Conservation (phyloP, 192 early-diverging fungal genomes). For the Ambispora gerdemannii region DNA sequence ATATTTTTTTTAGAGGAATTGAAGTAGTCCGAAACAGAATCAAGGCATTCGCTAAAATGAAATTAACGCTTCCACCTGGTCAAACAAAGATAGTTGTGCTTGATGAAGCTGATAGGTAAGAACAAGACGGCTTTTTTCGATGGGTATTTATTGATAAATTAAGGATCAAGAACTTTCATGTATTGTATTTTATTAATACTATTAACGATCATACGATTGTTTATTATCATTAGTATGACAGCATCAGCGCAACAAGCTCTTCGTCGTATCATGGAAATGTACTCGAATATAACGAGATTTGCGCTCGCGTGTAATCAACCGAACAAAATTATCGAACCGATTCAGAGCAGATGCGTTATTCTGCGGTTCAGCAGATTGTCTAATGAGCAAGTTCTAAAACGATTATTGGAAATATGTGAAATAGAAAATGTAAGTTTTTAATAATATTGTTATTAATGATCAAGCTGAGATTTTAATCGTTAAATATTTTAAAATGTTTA, state of each 20-base stretch:
- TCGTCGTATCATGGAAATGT: constrained; percentile 97
- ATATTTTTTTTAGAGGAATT: constrained; percentile 67
- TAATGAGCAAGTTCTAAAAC: constrained; percentile 73
- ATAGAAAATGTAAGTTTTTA: constrained; percentile 63
- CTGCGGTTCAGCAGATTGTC: constrained; percentile 79
- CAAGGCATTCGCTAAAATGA: constrained; percentile 99
- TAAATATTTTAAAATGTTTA: neutral
- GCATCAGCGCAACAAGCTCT: constrained; percentile 95
- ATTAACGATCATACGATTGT: too few species aligned
- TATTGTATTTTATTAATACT: neutral
- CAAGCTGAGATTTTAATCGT: neutral
- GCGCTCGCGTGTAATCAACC: constrained; percentile 96
- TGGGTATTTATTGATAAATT: neutral
- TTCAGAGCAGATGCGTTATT: constrained; percentile 93
- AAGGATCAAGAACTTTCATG: neutral
- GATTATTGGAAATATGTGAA: constrained; percentile 81
- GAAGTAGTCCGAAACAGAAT: constrained; percentile 95
- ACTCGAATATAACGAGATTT: constrained; percentile 92
- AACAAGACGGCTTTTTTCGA: neutral
- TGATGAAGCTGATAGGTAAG: constrained; percentile 91
- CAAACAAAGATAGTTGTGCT: constrained; percentile 89
- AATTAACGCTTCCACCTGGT: constrained; percentile 88
- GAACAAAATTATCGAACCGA: constrained; percentile 97
- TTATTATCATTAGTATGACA: constrained; percentile 96
- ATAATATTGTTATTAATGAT: neutral